Conservation (phyloP, 352 stramenopile species). For the Phytophthora vignae region DNA sequence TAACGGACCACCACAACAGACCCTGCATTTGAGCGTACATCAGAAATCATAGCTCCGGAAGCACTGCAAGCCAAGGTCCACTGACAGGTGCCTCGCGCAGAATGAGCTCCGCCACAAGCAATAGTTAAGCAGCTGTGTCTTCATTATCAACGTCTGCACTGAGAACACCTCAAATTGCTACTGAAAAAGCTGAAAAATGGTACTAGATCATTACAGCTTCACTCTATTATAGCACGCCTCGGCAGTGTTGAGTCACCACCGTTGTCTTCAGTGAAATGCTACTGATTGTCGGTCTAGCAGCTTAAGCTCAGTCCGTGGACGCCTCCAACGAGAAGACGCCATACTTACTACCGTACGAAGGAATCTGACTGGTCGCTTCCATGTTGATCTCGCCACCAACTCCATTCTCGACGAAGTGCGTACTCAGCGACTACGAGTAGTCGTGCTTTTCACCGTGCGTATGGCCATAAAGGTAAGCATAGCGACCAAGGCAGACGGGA, state of each 20-base stretch:
- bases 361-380: constrained; percentile 3
- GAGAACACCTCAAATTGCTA: too few relatives aligned
- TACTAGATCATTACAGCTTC: too few relatives aligned
- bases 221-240: background rate
- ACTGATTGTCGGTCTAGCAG: constrained; percentile 11
- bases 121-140: too few relatives aligned
- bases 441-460: constrained; percentile 70
- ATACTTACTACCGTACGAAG: constrained; percentile 4
- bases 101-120: too few relatives aligned
- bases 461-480: constrained; percentile 39
- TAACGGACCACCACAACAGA: too few relatives aligned
- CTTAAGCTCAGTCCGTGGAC: constrained; percentile 11
- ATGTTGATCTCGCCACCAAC: constrained; percentile 4
- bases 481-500: too few relatives aligned
- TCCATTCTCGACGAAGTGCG: constrained; percentile 15
- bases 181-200: too few relatives aligned
- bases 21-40: too few relatives aligned
- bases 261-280: background rate
- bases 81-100: too few relatives aligned
- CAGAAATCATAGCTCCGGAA: too few relatives aligned
- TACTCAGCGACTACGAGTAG: constrained; percentile 25
- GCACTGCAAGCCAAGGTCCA: too few relatives aligned
- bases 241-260: constrained; percentile 4
- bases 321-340: constrained; percentile 7
- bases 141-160: too few relatives aligned